Base-by-base conservation (phyloP, 208 protist genomes). In the Trichomonas gallinae region DNA sequence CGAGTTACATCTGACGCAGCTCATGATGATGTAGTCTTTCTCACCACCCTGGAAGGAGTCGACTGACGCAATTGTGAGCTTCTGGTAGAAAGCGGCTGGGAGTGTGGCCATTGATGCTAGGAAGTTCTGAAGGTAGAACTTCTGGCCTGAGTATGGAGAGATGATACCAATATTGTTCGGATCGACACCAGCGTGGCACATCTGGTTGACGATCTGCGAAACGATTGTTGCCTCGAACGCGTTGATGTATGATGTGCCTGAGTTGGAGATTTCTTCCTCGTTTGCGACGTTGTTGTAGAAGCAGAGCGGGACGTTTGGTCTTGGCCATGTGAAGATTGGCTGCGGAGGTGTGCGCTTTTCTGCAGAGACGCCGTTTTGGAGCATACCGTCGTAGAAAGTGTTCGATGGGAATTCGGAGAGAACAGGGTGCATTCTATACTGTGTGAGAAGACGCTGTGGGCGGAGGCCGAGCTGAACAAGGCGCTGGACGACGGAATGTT, bases 351-450 rank as follows among this genome's bases (percentile, higher is more conserved):
- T 93, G 51, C 98, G 96, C 63, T 99, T 98, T 15, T 96, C 96
- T 13, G 97, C 97, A 0, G 98, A 98, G 0, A 99, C 97, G 85
- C 99, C 99, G 97, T 99, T 99, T 96, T 99, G 98, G 13, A 99
- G 97, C 6, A 97, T 98, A 85, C 99, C 99, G 96, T 99, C 99
- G 97, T 99, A 99, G 97, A 99, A 99, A 0, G 98, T 98, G 96
- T 98, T 98, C 2, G 98, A 99, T 0, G 98, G 98, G 96, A 99
- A 99, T 93, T 98, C 98, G 51, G 98, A 98, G n/a, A 99, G 96
- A 44, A 96, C 97, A 36, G 99, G 99, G 97, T 99, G 99, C 99
- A 99, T 99, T 87, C 99, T 98, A 97, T 99, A 99, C 97, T 99
- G 99, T 10, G 99, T 93, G 93, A 99, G 97, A 34, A 99, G 97